Percentiles rank a stretch among this genome's conserved stretches.
Conservation (phyloP, 1,284 basidiomycete species). For the Ustilago trichophora region DNA sequence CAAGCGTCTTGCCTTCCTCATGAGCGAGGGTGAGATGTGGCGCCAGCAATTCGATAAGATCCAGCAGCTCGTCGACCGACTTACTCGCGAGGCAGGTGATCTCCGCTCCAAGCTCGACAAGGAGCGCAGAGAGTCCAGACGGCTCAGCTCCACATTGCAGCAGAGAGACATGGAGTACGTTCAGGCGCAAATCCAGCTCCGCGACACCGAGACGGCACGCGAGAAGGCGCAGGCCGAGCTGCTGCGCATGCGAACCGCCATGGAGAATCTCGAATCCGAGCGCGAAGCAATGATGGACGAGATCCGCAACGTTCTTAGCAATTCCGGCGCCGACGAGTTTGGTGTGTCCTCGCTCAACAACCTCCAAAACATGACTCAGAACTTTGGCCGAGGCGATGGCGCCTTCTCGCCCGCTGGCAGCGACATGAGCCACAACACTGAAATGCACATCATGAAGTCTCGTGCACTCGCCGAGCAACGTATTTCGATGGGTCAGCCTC, state of each 20-base stretch:
- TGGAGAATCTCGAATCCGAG: constrained; percentile 56
- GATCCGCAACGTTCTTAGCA: constrained; percentile 56
- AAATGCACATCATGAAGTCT: constrained; percentile 53
- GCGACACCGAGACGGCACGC: constrained; percentile 58
- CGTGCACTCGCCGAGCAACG: constrained; percentile 60
- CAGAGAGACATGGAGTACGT: constrained; percentile 59
- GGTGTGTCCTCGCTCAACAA: constrained; percentile 46
- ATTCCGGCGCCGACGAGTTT: constrained; percentile 36
- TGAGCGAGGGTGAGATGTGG: constrained; percentile 89
- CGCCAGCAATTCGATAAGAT: constrained; percentile 88
- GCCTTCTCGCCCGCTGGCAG: constrained; percentile 30
- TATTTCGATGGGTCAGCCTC: constrained; percentile 47
- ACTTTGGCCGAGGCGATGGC: constrained; percentile 19
- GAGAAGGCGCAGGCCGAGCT: constrained; percentile 57
- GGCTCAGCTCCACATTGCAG: constrained; percentile 71
- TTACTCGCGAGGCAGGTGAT: constrained; percentile 81
- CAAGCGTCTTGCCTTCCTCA: constrained; percentile 83
- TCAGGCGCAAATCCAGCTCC: constrained; percentile 53
- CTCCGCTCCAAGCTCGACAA: constrained; percentile 83
- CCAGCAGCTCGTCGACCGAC: constrained; percentile 84
- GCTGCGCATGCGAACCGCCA: constrained; percentile 51
- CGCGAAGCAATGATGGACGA: constrained; percentile 64
- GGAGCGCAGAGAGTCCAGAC: constrained; percentile 83
- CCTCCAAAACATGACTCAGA: constrained; percentile 38
- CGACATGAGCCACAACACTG: constrained; percentile 45